Conservation (phyloP, 1,284 basidiomycete species). For the Ustanciosporium gigantosporum region DNA sequence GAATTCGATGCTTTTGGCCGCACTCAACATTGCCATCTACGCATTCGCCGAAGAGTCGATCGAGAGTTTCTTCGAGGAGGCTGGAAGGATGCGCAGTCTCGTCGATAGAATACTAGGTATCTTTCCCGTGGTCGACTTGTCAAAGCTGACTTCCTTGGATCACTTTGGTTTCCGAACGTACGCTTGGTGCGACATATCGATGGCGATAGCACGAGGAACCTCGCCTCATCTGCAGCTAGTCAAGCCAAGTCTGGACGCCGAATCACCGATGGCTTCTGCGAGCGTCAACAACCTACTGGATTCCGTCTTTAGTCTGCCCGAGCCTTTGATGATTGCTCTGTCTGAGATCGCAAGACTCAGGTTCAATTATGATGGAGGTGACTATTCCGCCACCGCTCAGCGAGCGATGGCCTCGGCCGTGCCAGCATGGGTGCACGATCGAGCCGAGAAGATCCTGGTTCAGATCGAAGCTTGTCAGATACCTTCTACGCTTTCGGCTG, state of each 20-base stretch:
- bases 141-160: slow-evolving; percentile 15
- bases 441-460: slow-evolving; percentile 16
- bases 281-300: not conserved
- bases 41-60: slow-evolving; percentile 30
- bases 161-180: slow-evolving; percentile 25
- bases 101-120: slow-evolving; percentile 18
- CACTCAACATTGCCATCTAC: slow-evolving; percentile 33
- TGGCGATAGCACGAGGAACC: slow-evolving; percentile 24
- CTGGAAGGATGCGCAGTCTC: slow-evolving; percentile 11
- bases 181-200: slow-evolving; percentile 23
- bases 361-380: slow-evolving; percentile 28
- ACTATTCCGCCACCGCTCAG: slow-evolving; percentile 9
- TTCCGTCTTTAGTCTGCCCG: slow-evolving; percentile 15
- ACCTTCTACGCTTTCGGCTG: slow-evolving; percentile 6
- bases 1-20: slow-evolving; percentile 22
- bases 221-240: slow-evolving; percentile 25
- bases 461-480: slow-evolving; percentile 9
- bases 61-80: slow-evolving; percentile 27
- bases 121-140: slow-evolving; percentile 21
- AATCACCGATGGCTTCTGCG: not conserved
- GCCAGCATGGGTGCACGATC: slow-evolving; percentile 22
- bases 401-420: slow-evolving; percentile 5
- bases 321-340: slow-evolving; percentile 14
- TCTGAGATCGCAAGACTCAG: slow-evolving; percentile 29
- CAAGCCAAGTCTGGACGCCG: slow-evolving; percentile 6